A percentile compares a stretch with the other conserved stretches of the same genome.
These are phyloP conservation scores for Rosa persica DNA, from an alignment of 306 rosid species.

Conservation along the genomic window DNA sequence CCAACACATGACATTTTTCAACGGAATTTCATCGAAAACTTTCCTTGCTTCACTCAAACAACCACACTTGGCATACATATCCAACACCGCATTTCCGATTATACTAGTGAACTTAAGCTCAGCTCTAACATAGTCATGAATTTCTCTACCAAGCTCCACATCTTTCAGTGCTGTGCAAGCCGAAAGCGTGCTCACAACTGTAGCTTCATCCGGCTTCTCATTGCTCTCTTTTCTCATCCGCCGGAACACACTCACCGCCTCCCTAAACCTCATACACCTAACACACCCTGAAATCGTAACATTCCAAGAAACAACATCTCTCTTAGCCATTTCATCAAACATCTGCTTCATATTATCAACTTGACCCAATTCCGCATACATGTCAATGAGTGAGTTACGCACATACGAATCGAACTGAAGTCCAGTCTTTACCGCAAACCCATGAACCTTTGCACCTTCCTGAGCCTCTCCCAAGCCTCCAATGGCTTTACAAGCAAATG, in stretches of 20 bases:
- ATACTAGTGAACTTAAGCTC: constrained; percentile 41
- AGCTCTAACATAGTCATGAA: constrained; percentile 48
- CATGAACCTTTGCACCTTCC: constrained; percentile 61
- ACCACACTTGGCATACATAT: constrained; percentile 70
- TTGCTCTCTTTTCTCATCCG: constrained; percentile 46
- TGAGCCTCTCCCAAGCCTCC: constrained; percentile 44
- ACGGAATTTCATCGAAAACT: constrained; percentile 45
- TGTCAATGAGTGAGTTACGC: constrained; percentile 67
- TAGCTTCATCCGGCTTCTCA: constrained; percentile 57
- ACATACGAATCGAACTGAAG: constrained; percentile 59
- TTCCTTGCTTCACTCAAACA: constrained; percentile 38
- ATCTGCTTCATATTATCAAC: constrained; percentile 23
- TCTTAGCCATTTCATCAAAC: constrained; percentile 59
- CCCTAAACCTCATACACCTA: constrained; percentile 48
- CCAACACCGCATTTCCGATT: constrained; percentile 54
- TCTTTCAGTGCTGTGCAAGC: constrained; percentile 56
- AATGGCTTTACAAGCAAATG: constrained; percentile 64
- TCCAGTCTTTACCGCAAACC: constrained; percentile 54
- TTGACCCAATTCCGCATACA: constrained; percentile 56
- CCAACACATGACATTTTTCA: constrained; percentile 66
- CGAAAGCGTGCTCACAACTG: constrained; percentile 58
- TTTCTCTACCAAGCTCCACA: constrained; percentile 59
- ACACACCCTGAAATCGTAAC: constrained; percentile 57
- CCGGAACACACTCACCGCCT: constrained; percentile 44
- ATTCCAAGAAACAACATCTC: constrained; percentile 70